Conservation (phyloP, 1,284 basidiomycete genomes). For the Trametes versicolor region DNA sequence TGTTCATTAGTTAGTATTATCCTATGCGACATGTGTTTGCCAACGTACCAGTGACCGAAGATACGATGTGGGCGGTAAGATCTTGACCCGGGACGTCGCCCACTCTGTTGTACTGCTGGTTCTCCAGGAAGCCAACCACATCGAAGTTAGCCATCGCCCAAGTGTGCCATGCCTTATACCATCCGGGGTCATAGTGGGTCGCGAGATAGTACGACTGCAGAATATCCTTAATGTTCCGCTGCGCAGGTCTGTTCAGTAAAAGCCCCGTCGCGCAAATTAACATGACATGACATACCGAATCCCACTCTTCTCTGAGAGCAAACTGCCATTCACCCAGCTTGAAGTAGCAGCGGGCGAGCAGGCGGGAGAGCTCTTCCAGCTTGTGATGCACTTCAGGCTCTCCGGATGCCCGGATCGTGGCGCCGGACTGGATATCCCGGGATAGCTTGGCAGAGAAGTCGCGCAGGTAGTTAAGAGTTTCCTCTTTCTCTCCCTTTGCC, state of each 20-base stretch:
- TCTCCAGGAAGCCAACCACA: constrained; percentile 88
- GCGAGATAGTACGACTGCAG: constrained; percentile 88
- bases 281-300: constrained; percentile 62
- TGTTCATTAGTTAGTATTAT: constrained; percentile 38
- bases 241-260: constrained; percentile 24
- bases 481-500: constrained; percentile 84
- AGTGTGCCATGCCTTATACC: constrained; percentile 99
- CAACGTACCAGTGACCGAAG: constrained; percentile 87
- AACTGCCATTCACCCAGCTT: constrained; percentile 98
- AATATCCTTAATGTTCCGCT: constrained; percentile 86
- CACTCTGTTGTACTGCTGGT: constrained; percentile 65
- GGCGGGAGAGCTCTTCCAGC: constrained; percentile 80
- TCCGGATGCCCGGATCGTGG: constrained; percentile 59
- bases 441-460: constrained; percentile 85
- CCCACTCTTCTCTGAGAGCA: constrained; percentile 84
- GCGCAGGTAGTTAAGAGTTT: constrained; percentile 88
- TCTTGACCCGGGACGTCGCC: constrained; percentile 77
- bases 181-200: constrained; percentile 91
- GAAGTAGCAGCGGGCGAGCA: constrained; percentile 97
- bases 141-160: constrained; percentile 99
- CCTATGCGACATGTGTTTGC: neutral
- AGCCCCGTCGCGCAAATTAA: neutral
- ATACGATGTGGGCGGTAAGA: constrained; percentile 90
- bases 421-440: constrained; percentile 76
- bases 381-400: constrained; percentile 57